Evolutionary conservation across 164 flowering plant species (phyloP).

Genomic region (Macadamia integrifolia): DNA sequence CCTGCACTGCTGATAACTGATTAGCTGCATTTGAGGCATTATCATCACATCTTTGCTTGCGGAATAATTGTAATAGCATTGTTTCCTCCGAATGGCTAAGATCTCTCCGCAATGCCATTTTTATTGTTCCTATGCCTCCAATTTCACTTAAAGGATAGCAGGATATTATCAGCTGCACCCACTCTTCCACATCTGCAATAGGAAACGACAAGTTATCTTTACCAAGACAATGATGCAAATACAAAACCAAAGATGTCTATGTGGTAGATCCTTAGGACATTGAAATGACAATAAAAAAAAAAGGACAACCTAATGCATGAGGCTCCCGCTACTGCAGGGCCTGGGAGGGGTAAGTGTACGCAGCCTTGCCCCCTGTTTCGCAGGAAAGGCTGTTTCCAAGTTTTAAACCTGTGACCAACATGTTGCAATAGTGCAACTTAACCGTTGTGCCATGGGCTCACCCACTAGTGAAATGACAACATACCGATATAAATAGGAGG

Average conservation of each 20-base stretch:
- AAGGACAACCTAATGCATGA: too few species aligned
- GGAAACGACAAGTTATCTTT: slow-evolving; percentile 2
- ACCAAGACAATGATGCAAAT: neutral
- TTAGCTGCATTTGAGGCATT: slow-evolving; percentile 23
- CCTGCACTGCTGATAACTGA: slow-evolving; percentile 43
- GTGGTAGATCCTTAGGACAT: neutral
- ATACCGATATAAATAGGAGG: neutral
- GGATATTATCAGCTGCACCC: slow-evolving; percentile 71
- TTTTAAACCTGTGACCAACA: too few species aligned
- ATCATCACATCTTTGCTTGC: slow-evolving; percentile 47
- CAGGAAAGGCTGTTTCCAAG: too few species aligned
- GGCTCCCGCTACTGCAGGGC: too few species aligned
- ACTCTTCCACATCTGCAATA: slow-evolving; percentile 66
- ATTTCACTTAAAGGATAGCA: slow-evolving; percentile 58
- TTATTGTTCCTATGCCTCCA: slow-evolving; percentile 32
- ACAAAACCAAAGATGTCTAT: neutral
- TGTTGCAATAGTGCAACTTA: too few species aligned
- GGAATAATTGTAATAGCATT: slow-evolving; percentile 59
- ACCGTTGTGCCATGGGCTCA: too few species aligned
- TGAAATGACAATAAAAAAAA: neutral
- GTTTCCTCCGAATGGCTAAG: slow-evolving; percentile 42
- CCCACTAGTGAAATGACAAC: neutral
- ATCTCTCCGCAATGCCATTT: slow-evolving; percentile 32
- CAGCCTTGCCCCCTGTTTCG: too few species aligned
- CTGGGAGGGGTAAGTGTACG: too few species aligned